Percentiles rank a stretch among this genome's conserved stretches.
Conservation (phyloP, 129 eudicot species). For the Ambrosia artemisiifolia region DNA sequence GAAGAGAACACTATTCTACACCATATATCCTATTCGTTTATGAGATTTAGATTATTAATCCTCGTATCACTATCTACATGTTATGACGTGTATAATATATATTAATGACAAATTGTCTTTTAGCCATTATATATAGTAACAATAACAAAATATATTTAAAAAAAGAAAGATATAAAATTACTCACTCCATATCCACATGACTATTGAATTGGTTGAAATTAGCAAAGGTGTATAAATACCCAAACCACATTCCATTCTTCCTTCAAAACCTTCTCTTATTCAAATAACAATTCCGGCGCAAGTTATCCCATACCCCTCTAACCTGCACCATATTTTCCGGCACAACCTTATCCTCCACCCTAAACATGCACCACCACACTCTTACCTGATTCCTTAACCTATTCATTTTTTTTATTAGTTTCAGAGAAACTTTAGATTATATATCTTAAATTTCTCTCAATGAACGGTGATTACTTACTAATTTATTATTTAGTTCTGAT, state of each 20-base stretch:
- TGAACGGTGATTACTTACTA: slow-evolving; percentile 14
- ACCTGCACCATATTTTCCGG: slow-evolving; percentile 26
- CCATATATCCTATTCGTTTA: too few relatives aligned
- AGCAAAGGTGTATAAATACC: slow-evolving; percentile 46
- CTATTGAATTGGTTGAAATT: slow-evolving; percentile 27
- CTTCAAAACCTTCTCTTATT: slow-evolving; percentile 28
- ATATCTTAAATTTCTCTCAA: slow-evolving; percentile 1
- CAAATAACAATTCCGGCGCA: slow-evolving; percentile 29
- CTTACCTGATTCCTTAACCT: not conserved
- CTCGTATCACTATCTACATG: too few relatives aligned
- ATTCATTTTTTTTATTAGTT: not conserved
- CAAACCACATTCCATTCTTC: slow-evolving; percentile 23
- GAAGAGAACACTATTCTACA: too few relatives aligned
- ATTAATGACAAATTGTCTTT: not conserved
- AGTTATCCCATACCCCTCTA: not conserved
- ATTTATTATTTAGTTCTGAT: too few relatives aligned
- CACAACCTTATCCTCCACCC: slow-evolving; percentile 17
- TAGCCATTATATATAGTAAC: not conserved
- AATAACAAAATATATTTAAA: not conserved
- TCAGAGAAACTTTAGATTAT: not conserved
- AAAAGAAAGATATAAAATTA: not conserved
- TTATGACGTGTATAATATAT: too few relatives aligned
- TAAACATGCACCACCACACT: slow-evolving; percentile 2
- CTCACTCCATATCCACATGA: slow-evolving; percentile 20
- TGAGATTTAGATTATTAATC: too few relatives aligned